Conservation (phyloP, 2,329 filamentous ascomycete genomes). For the Xylaria sp. region DNA sequence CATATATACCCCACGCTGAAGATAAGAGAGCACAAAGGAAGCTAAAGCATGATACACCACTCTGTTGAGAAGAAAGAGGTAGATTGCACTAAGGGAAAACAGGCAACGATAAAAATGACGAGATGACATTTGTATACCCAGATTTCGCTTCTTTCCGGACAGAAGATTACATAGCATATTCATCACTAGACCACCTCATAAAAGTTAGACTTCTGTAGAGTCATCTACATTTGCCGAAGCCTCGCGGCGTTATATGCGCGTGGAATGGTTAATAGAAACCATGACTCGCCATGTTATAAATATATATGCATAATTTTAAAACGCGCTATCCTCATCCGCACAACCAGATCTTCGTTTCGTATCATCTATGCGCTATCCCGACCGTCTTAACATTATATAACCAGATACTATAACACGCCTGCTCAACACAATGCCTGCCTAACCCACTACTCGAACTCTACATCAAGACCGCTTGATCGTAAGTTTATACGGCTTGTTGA, state of each 20-base stretch:
- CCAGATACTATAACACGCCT: neutral
- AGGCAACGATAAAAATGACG: conserved; percentile 19
- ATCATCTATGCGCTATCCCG: neutral
- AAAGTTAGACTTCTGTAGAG: conserved; percentile 22
- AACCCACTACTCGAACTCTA: neutral
- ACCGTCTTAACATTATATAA: neutral
- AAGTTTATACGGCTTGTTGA: conserved; percentile 68
- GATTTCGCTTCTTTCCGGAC: conserved; percentile 10
- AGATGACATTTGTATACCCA: conserved; percentile 20
- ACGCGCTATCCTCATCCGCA: neutral
- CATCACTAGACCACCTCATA: conserved; percentile 12
- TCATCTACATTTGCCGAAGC: conserved; percentile 21
- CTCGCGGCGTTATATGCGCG: conserved; percentile 18
- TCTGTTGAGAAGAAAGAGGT: neutral
- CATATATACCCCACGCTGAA: conserved; percentile 25
- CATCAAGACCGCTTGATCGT: conserved; percentile 59
- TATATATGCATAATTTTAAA: conserved; percentile 14
- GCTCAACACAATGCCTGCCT: neutral
- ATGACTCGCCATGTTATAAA: conserved; percentile 7
- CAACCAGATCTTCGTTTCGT: neutral
- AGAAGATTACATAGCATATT: conserved; percentile 17
- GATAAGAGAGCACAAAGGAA: neutral
- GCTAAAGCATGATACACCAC: conserved; percentile 16
- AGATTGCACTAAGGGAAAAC: conserved; percentile 12
- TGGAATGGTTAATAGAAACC: conserved; percentile 3